Conservation (phyloP, 169 alveolate genomes). For the Eimeria maxima region DNA sequence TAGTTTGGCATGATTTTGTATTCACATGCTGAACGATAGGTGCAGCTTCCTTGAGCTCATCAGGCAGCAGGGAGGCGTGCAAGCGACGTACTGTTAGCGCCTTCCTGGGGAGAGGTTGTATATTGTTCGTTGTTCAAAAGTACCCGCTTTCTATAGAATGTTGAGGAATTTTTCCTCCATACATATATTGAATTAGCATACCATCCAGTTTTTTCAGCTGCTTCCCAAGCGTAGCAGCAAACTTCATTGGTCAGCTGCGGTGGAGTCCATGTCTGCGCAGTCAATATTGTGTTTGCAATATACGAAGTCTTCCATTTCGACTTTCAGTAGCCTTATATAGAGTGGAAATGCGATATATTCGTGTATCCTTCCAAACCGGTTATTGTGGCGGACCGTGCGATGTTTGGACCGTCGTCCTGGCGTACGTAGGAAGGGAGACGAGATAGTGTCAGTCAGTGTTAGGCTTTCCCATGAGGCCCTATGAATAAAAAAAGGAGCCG, state of each 20-base stretch:
- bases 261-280: no score
- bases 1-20: not conserved
- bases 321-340: not conserved
- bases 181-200: no score
- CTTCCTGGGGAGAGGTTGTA: no score
- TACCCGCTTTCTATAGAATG: not conserved
- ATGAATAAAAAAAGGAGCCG: no score
- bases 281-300: not conserved
- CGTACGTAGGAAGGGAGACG: no score
- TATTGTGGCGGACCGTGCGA: not conserved
- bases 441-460: no score
- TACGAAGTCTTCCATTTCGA: not conserved
- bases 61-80: not conserved
- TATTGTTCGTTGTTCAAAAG: not conserved
- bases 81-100: not conserved
- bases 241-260: not conserved
- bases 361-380: not conserved
- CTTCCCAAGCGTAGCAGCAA: not conserved
- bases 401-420: not conserved
- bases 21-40: not conserved
- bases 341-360: not conserved
- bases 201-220: not conserved
- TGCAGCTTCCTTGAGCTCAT: not conserved
- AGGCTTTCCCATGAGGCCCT: no score
- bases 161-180: not conserved